These are phyloP conservation scores for Cucumis cinereus DNA, from an alignment of 306 rosid genomes.

Conservation along the genomic window DNA sequence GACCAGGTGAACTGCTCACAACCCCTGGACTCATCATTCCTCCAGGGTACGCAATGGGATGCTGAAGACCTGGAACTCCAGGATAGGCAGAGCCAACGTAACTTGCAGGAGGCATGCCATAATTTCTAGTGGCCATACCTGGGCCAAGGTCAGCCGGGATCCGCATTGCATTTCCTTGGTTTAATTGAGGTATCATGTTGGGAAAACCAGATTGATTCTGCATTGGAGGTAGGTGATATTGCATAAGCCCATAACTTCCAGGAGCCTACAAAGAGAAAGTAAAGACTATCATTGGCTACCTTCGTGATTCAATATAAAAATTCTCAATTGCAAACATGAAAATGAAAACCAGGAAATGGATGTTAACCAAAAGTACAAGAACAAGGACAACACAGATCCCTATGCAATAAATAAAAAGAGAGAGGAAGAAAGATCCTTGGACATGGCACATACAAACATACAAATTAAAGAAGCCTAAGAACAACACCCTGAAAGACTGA, in stretches of 20 bases:
- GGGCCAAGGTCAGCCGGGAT: conserved; percentile 51
- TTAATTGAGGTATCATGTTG: conserved; percentile 65
- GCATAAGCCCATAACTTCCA: conserved; percentile 77
- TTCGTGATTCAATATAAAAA: neutral
- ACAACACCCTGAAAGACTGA: conserved; percentile 14
- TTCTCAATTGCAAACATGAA: neutral
- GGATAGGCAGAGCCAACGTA: conserved; percentile 68
- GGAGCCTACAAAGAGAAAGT: conserved; percentile 49
- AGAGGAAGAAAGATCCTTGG: neutral
- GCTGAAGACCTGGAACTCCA: conserved; percentile 72
- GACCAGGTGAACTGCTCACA: conserved; percentile 53
- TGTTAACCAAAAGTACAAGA: neutral
- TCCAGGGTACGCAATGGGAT: conserved; percentile 64
- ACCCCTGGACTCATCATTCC: conserved; percentile 76
- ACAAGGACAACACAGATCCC: neutral
- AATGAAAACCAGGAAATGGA: neutral
- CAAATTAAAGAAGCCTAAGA: neutral
- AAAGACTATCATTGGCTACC: conserved; percentile 6
- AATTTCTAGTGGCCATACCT: conserved; percentile 60
- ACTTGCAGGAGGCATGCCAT: conserved; percentile 54
- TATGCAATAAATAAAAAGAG: neutral
- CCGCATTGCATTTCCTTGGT: conserved; percentile 73
- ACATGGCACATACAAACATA: neutral
- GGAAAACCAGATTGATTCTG: conserved; percentile 90
- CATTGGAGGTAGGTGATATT: conserved; percentile 75